These are phyloP conservation scores for Exidia glandulosa DNA, from an alignment of 768 basidiomycete species.

Conservation along the genomic window DNA sequence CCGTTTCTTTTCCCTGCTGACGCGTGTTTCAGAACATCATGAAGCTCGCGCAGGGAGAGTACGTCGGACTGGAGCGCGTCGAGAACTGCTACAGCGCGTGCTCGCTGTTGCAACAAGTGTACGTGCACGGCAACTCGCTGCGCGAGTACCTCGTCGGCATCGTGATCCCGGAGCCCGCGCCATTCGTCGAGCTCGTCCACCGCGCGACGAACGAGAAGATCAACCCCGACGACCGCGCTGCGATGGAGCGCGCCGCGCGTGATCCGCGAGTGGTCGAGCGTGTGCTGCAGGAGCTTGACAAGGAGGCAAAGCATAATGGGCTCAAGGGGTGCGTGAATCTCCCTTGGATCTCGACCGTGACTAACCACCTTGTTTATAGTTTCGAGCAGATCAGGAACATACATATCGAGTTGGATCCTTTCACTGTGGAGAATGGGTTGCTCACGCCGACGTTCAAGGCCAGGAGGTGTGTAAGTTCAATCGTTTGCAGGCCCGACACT, in stretches of 20 bases:
- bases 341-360: not conserved
- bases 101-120: conserved; percentile 66
- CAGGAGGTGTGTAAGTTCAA: conserved; percentile 35
- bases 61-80: conserved; percentile 93
- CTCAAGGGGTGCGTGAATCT: conserved; percentile 59
- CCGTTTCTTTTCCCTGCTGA: not conserved
- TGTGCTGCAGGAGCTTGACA: conserved; percentile 43
- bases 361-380: conserved; percentile 27
- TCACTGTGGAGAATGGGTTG: conserved; percentile 69
- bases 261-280: conserved; percentile 50
- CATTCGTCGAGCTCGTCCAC: conserved; percentile 50
- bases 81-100: conserved; percentile 68
- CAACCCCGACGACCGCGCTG: conserved; percentile 35
- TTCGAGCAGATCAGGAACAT: conserved; percentile 83
- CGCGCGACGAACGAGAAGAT: conserved; percentile 41
- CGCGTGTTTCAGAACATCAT: conserved; percentile 68
- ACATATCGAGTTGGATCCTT: conserved; percentile 59
- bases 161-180: conserved; percentile 71
- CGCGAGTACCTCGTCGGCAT: conserved; percentile 83
- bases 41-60: conserved; percentile 97
- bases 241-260: conserved; percentile 41
- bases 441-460: conserved; percentile 90
- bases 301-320: conserved; percentile 48
- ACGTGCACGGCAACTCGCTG: conserved; percentile 83
- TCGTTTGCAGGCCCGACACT: not conserved